phyloP scores from a whole-genome alignment of 1,284 basidiomycete genomes.

The Stygiomarasmius scandens region DNA sequence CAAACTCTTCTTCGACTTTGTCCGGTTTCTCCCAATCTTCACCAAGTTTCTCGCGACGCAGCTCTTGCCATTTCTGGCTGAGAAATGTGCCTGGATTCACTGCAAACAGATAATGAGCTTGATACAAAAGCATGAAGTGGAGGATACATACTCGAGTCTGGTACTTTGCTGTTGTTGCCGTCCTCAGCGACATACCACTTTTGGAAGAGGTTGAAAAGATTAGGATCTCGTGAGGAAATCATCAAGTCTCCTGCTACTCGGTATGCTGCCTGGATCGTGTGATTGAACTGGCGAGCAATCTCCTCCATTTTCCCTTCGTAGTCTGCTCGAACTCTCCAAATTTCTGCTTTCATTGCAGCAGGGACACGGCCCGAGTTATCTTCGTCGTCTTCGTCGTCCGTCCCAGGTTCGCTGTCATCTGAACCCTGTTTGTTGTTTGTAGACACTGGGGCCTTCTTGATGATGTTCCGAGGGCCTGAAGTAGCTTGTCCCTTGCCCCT shows the following conservation, averaged over 20 bases:
- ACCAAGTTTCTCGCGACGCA: not conserved
- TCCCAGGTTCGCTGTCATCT: no score
- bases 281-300: not conserved
- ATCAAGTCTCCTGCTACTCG: not conserved
- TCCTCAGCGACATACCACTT: not conserved
- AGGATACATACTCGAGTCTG: not conserved
- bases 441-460: no score
- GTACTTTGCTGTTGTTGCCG: not conserved
- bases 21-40: not conserved
- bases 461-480: no score
- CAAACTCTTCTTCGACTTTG: not conserved
- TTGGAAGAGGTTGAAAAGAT: not conserved
- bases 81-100: not conserved
- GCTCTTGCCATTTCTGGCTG: not conserved
- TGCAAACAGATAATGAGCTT: not conserved
- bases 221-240: not conserved
- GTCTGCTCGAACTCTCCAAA: not conserved
- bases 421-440: no score
- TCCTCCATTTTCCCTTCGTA: not conserved
- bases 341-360: not conserved
- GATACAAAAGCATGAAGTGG: not conserved
- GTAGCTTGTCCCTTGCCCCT: no score
- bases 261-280: not conserved
- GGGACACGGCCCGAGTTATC: not conserved
- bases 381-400: not conserved